Base-by-base conservation (phyloP, 2,329 filamentous ascomycete species). In the Endoconidiophora polonica region DNA sequence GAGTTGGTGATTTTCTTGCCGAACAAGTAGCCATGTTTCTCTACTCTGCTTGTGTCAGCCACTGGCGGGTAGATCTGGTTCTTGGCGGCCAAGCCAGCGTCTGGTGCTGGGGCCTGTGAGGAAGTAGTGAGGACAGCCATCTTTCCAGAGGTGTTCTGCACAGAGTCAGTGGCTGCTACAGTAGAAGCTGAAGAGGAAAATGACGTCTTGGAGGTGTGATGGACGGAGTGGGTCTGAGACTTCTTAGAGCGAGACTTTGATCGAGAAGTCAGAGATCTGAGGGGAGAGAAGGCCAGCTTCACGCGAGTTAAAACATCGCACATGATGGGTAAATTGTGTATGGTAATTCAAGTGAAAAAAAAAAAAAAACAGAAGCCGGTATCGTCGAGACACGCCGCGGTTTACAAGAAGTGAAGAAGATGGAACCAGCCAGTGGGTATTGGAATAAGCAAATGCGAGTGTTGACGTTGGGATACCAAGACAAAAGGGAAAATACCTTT, bases 1-100 rank as follows among this genome's bases (percentile, higher is more conserved):
- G 73, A 76, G 36, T 73, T 68, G 4, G 70, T 59, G 55, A 78
- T 66, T 54, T 76, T 75, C 56, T 72, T 66, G 54, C 74, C 74
- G 55, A 77, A 77, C 23, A 78, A 69, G 57, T 73, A 76, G 45
- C 70, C 69, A 55, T 73, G 69, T 24, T 49, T 45, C 22, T 52
- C 46, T 5, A 52, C 42, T 24, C 47, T 42, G 26, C 38, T 37
- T 12, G 38, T 22, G 24, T 49, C 46, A 5, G 39, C 46, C n/a
- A 49, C 46, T 14, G 49, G 49, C 12, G 44, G 33, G n/a, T 43
- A 26, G 39, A 41, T 40, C 44, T 20, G 37, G 22, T 26, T 18
- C 20, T 42, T 42, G 18, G 22, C 24, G 39, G 41, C 24, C 5
- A 26, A 39, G 20, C 46, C 22, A 26, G 42, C 33, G 33, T 20